phyloP scores from a whole-genome alignment of 2,329 filamentous ascomycete species.

The Clarireedia paspali region DNA sequence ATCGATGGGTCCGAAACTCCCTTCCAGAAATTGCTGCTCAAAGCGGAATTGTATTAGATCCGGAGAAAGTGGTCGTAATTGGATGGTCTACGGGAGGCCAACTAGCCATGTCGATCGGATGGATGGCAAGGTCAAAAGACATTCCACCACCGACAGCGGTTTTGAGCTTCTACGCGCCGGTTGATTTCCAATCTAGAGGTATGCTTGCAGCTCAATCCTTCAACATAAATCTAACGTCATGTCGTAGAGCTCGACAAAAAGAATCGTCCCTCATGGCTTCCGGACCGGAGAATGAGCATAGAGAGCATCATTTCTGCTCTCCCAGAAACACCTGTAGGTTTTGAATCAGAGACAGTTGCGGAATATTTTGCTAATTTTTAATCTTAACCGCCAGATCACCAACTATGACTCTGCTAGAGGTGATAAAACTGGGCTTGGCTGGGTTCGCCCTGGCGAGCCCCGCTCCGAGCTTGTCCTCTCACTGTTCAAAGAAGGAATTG shows the following conservation, averaged over 20 bases:
- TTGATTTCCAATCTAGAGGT: not conserved
- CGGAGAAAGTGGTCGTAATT: conserved; percentile 31
- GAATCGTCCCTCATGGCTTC: no score
- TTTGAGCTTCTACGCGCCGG: conserved; percentile 37
- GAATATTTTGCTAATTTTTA: not conserved
- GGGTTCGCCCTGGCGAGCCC: conserved; percentile 1
- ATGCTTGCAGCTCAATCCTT: no score
- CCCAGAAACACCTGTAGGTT: no score
- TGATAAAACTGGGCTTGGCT: not conserved
- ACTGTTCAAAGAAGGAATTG: not conserved
- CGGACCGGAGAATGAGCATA: no score
- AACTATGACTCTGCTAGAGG: not conserved
- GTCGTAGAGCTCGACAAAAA: no score
- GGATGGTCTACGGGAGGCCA: conserved; percentile 44
- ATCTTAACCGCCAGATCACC: not conserved
- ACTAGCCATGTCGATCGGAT: conserved; percentile 38
- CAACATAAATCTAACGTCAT: no score
- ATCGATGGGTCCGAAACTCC: conserved; percentile 26
- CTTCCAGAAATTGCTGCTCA: conserved; percentile 14
- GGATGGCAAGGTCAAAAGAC: conserved; percentile 27
- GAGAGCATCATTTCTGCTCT: no score
- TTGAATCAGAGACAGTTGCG: no score
- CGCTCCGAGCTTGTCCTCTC: conserved; percentile 1
- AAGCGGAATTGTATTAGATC: conserved; percentile 18
- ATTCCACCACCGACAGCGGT: conserved; percentile 35